Evolutionary conservation across 1,284 basidiomycete genomes (phyloP).

Genomic region (Cystobasidium slooffiae): DNA sequence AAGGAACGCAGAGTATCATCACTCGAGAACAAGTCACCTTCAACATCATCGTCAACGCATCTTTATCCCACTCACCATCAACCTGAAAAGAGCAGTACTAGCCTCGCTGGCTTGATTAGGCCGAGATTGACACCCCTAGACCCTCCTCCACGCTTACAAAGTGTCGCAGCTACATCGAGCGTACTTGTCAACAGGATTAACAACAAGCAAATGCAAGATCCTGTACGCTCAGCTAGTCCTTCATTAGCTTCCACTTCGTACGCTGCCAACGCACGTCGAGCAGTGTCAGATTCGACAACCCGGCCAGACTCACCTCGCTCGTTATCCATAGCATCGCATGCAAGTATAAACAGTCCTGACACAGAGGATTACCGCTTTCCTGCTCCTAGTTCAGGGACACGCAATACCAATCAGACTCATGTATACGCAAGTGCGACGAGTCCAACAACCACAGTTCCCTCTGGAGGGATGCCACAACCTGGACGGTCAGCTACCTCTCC

Average conservation of each 20-base stretch:
- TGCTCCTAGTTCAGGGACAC: neutral
- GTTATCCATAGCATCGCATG: too few relatives aligned
- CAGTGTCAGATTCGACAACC: neutral
- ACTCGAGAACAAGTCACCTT: neutral
- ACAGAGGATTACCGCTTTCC: constrained; percentile 11
- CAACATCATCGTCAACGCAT: too few relatives aligned
- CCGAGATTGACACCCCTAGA: too few relatives aligned
- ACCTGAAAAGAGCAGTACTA: too few relatives aligned
- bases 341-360: too few relatives aligned
- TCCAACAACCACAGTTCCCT: neutral
- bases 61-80: too few relatives aligned
- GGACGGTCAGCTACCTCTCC: too few relatives aligned
- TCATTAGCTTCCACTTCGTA: neutral
- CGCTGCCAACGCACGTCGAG: neutral
- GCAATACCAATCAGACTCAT: neutral
- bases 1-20: constrained; percentile 12
- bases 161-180: too few relatives aligned
- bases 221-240: neutral
- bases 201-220: neutral
- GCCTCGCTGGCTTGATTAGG: too few relatives aligned
- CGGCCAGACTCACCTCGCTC: neutral
- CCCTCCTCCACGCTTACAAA: too few relatives aligned
- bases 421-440: neutral
- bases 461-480: too few relatives aligned
- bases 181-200: too few relatives aligned